Conservation (phyloP, 495 filamentous ascomycete species). For the Hypoxylon lenormandii region DNA sequence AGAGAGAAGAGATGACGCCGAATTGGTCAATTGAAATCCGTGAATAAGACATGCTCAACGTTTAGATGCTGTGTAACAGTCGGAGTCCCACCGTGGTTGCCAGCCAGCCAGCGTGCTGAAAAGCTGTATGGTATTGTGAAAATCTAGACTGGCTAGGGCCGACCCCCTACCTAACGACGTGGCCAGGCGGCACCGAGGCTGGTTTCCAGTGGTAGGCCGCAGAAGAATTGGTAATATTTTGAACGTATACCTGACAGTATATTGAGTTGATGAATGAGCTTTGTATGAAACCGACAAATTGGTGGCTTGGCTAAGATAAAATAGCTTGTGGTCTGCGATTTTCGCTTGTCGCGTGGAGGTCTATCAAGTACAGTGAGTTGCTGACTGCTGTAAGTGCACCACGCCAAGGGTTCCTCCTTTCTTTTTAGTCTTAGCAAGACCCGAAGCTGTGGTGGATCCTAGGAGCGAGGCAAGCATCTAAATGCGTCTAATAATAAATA, state of each 20-base stretch:
- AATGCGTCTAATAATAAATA: conserved; percentile 33
- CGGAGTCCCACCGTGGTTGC: not conserved
- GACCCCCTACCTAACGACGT: conserved; percentile 27
- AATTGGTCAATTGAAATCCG: conserved; percentile 17
- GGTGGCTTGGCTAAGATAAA: not conserved
- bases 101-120: not conserved
- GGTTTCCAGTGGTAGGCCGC: not conserved
- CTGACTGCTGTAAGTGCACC: conserved; percentile 16
- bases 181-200: conserved; percentile 16
- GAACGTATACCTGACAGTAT: not conserved
- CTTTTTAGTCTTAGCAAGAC: conserved; percentile 22
- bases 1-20: conserved; percentile 13
- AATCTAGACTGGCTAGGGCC: not conserved
- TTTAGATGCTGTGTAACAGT: not conserved
- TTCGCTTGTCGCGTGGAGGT: conserved; percentile 9
- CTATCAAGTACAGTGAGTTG: not conserved
- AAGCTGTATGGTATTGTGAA: conserved; percentile 1
- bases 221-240: not conserved
- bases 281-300: not conserved
- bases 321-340: conserved; percentile 14
- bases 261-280: not conserved
- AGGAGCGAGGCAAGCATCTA: conserved; percentile 23
- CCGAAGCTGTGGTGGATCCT: conserved; percentile 35
- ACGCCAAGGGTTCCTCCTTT: conserved; percentile 8
- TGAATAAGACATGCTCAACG: not conserved